Evolutionary conservation across 257 asterid species (phyloP).

Genomic region (Gentiana straminea): DNA sequence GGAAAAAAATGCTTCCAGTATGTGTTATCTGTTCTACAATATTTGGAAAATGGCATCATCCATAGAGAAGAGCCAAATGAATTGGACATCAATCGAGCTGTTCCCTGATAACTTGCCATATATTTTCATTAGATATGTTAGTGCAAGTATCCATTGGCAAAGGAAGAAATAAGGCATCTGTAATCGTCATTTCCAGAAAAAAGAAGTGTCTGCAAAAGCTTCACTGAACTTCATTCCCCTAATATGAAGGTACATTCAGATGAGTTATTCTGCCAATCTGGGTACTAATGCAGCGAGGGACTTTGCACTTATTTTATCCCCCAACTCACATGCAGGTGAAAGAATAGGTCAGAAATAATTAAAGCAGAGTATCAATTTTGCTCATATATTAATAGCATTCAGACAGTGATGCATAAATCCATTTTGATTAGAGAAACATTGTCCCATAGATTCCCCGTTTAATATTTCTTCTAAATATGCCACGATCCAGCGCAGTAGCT

Average conservation of each 20-base stretch:
- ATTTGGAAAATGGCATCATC: constrained; percentile 91
- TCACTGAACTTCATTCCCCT: too few relatives aligned
- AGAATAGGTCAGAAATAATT: background rate
- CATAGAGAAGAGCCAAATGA: constrained; percentile 91
- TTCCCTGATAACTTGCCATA: constrained; percentile 89
- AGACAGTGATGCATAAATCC: background rate
- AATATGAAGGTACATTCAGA: too few relatives aligned
- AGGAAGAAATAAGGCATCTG: background rate
- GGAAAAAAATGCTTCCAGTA: constrained; percentile 70
- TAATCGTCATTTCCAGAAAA: background rate
- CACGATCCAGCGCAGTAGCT: background rate
- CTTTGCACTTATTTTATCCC: background rate
- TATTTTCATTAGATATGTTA: constrained; percentile 25
- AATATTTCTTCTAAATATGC: background rate
- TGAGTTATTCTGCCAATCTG: background rate
- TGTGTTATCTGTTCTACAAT: constrained; percentile 70
- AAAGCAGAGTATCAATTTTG: background rate
- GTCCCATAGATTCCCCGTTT: background rate
- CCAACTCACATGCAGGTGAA: too few relatives aligned
- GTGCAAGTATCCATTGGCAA: constrained; percentile 17
- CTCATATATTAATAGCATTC: background rate
- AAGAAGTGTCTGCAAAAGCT: too few relatives aligned
- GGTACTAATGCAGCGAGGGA: background rate
- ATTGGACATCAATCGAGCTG: constrained; percentile 96
- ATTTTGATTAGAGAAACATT: background rate